Percentiles rank a stretch among this genome's conserved stretches.
Conservation (phyloP, 305 asterid genomes). For the Fraxinus xanthoxyloides region DNA sequence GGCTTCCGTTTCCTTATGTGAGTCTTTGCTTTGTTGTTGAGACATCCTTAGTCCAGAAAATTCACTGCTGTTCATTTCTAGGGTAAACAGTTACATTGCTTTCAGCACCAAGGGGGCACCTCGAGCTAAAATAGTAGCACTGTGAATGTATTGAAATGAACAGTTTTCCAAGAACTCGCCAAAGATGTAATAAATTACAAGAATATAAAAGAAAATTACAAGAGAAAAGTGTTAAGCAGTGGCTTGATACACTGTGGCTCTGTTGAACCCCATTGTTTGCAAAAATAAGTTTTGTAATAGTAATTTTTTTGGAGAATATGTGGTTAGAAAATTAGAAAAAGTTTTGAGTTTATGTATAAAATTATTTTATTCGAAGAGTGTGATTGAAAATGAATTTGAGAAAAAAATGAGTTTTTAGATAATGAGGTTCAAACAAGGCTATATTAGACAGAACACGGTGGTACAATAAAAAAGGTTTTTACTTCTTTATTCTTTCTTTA, state of each 20-base stretch:
- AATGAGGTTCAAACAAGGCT: background rate
- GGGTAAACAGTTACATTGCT: background rate
- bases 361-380: background rate
- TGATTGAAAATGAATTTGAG: background rate
- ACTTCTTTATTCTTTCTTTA: background rate
- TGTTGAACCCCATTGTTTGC: too few relatives aligned
- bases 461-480: background rate
- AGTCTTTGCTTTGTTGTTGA: background rate
- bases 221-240: background rate
- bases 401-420: background rate
- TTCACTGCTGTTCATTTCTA: background rate
- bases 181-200: background rate
- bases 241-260: background rate
- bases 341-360: too few relatives aligned
- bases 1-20: background rate
- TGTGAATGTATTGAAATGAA: background rate
- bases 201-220: background rate
- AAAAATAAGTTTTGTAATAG: too few relatives aligned
- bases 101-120: background rate
- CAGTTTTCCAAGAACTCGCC: background rate
- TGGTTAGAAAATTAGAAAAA: too few relatives aligned
- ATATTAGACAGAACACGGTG: background rate
- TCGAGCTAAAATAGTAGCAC: background rate
- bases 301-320: background rate
- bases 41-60: background rate